These are phyloP conservation scores for Scytalidium lignicola DNA, from an alignment of 2,329 filamentous ascomycete genomes.

Conservation along the genomic window DNA sequence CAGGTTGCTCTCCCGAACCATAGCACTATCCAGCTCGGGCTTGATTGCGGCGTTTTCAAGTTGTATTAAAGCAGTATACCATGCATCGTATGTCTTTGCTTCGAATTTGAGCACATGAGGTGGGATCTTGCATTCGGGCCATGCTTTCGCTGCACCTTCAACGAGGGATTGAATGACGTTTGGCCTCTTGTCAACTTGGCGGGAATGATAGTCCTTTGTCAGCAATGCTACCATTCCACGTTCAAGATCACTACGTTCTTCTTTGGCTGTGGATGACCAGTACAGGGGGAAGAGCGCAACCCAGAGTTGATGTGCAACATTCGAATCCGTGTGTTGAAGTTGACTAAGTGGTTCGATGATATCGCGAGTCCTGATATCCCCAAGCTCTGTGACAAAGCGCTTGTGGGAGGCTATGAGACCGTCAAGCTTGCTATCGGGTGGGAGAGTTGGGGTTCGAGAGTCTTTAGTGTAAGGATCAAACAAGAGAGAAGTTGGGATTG, in stretches of 20 bases:
- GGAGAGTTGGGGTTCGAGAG: constrained; percentile 54
- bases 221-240: constrained; percentile 85
- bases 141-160: constrained; percentile 78
- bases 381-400: constrained; percentile 77
- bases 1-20: constrained; percentile 86
- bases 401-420: constrained; percentile 71
- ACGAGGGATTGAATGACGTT: constrained; percentile 93
- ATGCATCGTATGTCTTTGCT: constrained; percentile 89
- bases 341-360: constrained; percentile 86
- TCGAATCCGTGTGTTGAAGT: constrained; percentile 81
- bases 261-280: constrained; percentile 82
- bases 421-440: constrained; percentile 80
- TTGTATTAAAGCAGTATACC: constrained; percentile 91
- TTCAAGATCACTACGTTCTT: constrained; percentile 86
- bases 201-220: constrained; percentile 91
- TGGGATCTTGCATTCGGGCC: constrained; percentile 85
- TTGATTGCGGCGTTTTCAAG: constrained; percentile 85
- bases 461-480: constrained; percentile 73
- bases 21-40: constrained; percentile 71
- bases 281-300: constrained; percentile 84
- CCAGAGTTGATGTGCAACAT: constrained; percentile 86
- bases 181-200: constrained; percentile 89
- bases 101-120: constrained; percentile 95
- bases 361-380: constrained; percentile 82
- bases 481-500: constrained; percentile 67